Conservation (phyloP, 345 rosid species). For the Combretum micranthum region DNA sequence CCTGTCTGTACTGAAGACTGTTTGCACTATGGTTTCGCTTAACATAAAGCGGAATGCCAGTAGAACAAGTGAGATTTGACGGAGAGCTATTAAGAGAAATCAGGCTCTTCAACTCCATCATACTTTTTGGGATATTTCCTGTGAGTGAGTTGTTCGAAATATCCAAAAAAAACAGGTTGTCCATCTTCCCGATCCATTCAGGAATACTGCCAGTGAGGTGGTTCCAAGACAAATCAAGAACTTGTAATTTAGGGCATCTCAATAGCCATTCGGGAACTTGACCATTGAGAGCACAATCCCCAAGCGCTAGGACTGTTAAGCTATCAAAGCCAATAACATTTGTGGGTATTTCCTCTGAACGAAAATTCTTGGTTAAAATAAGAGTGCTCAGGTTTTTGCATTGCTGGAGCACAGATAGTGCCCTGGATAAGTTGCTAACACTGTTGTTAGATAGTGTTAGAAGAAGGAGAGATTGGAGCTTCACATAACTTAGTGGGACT, state of each 20-base stretch:
- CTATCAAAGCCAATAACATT: constrained; percentile 49
- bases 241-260: constrained; percentile 60
- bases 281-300: constrained; percentile 83
- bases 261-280: constrained; percentile 67
- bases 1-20: constrained; percentile 70
- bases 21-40: constrained; percentile 64
- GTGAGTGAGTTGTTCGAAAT: constrained; percentile 81
- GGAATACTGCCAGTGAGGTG: constrained; percentile 62
- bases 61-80: constrained; percentile 29
- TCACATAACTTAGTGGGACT: constrained; percentile 50
- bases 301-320: constrained; percentile 59
- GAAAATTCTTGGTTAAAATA: constrained; percentile 72
- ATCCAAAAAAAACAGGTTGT: constrained; percentile 75
- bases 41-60: constrained; percentile 72
- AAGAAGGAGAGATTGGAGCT: constrained; percentile 51
- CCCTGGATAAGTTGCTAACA: constrained; percentile 41
- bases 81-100: constrained; percentile 34
- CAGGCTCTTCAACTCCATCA: constrained; percentile 59
- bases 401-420: constrained; percentile 58
- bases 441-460: constrained; percentile 82
- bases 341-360: constrained; percentile 59
- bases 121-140: constrained; percentile 66
- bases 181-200: constrained; percentile 83
- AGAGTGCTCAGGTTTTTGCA: constrained; percentile 76
- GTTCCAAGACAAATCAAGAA: constrained; percentile 96